phyloP scores from a whole-genome alignment of 176 grass and related monocot species.

The Oryza meridionalis region DNA sequence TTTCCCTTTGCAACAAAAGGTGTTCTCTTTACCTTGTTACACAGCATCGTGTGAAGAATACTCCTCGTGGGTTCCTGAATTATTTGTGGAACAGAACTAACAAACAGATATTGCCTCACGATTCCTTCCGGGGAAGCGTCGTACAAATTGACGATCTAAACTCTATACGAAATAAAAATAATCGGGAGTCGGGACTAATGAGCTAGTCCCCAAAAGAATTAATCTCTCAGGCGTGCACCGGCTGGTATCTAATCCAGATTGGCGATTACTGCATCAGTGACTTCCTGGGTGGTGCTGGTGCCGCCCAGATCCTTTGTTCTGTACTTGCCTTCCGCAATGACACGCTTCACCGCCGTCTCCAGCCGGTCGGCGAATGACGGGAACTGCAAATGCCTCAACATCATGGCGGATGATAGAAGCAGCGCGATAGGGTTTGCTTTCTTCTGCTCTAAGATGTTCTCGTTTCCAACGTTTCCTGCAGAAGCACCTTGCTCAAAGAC shows the following conservation, averaged over 20 bases:
- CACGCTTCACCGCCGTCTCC: conserved; percentile 78
- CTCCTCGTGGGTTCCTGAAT: conserved; percentile 39
- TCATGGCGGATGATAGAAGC: conserved; percentile 91
- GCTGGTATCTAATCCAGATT: conserved; percentile 57
- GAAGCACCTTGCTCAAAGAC: conserved; percentile 99
- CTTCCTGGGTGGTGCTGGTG: conserved; percentile 81
- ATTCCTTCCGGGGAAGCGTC: conserved; percentile 17
- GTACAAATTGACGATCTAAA: conserved; percentile 44
- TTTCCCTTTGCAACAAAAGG: conserved; percentile 34
- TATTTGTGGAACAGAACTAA: conserved; percentile 51
- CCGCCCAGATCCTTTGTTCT: conserved; percentile 89
- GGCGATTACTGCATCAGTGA: conserved; percentile 79
- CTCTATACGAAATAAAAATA: conserved; percentile 38
- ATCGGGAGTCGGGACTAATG: conserved; percentile 31
- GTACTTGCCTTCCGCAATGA: conserved; percentile 61
- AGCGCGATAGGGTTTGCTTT: conserved; percentile 87
- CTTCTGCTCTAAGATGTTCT: conserved; percentile 73
- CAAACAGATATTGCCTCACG: background rate
- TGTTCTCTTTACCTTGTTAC: conserved; percentile 31
- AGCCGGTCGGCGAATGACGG: conserved; percentile 88
- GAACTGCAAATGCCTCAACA: conserved; percentile 90
- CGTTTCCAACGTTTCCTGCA: conserved; percentile 81
- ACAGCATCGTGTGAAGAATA: conserved; percentile 17
- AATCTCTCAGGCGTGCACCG: conserved; percentile 16
- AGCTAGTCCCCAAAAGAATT: conserved; percentile 48